These are phyloP conservation scores for Pseudonectria foliicola DNA, from an alignment of 2,329 filamentous ascomycete species.

Conservation along the genomic window DNA sequence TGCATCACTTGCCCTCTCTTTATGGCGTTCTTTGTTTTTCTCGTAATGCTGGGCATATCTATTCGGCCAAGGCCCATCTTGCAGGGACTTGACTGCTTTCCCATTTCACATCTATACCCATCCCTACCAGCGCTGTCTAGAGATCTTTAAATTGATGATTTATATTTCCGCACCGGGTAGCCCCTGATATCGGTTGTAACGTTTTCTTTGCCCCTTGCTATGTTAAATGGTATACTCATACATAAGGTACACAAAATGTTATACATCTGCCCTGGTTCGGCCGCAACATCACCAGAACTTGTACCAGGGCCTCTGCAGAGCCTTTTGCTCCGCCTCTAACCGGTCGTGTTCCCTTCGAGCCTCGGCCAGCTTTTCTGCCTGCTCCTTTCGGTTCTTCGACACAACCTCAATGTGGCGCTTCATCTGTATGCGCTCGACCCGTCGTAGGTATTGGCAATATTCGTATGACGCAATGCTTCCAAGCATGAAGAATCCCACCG, in stretches of 20 bases:
- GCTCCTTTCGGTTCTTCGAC: conserved; percentile 43
- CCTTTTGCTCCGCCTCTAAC: conserved; percentile 26
- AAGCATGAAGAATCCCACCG: conserved; percentile 67
- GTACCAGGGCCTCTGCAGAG: conserved; percentile 43
- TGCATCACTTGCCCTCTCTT: too few species aligned
- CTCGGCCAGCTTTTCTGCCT: conserved; percentile 38
- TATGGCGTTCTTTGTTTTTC: too few species aligned
- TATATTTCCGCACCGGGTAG: too few species aligned
- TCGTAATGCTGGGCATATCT: too few species aligned
- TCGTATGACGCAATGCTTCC: conserved; percentile 71
- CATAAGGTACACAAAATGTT: conserved; percentile 11
- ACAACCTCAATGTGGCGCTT: conserved; percentile 69
- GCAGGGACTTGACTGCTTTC: too few species aligned
- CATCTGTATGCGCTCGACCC: conserved; percentile 75
- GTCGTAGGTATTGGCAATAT: conserved; percentile 70
- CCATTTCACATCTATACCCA: too few species aligned
- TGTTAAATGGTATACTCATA: conserved; percentile 12
- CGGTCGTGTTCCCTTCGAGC: conserved; percentile 29
- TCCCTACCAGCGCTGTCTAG: too few species aligned
- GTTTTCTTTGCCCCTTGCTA: background rate
- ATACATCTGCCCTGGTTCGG: background rate
- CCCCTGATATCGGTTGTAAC: too few species aligned
- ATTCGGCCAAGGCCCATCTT: too few species aligned
- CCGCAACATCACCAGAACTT: conserved; percentile 42
- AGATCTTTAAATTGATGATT: too few species aligned